Evolutionary conservation across 306 rosid species (phyloP), one percentile per base, ranked within the genome.

Genomic region (Dicorynia guianensis): DNA sequence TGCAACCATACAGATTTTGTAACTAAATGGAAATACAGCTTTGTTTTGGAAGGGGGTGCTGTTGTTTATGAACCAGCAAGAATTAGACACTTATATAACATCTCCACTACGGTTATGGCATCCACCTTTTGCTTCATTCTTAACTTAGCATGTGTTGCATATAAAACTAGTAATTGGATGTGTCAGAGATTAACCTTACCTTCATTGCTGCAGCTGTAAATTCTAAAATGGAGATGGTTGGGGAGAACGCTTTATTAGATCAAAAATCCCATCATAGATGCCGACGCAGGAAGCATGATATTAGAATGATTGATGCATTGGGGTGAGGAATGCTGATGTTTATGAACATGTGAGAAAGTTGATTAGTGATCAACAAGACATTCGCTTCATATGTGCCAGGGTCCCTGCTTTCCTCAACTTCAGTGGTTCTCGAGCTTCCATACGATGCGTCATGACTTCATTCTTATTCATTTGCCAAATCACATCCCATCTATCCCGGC

Each of bases 211-310:
- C 87, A 82, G 88, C 67, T 85, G 75, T 82, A 52, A 96, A 86
- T 86, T 86, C 96, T 13, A 70, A 74, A 79, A 87, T 84, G 91
- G 99, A 92, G 89, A 87, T 87, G 75, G 99, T 90, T 63, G 98
- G 99, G 49, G 96, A 92, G 84, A 95, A 90, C 85, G 76, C 93
- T 47, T 89, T 96, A 46, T 62, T 83, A 12, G 99, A 96, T 82
- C 97, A 87, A 76, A 95, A 89, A 80, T 80, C 89, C 14, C 99
- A 96, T 86, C 90, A 90, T 76, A 86, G 99, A 86, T 92, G 96
- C 81, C 90, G 99, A 10, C 92, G 98, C 4, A 90, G 85, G 92
- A 96, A 92, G 75, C 96, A 92, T 25, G 99, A 96, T 76, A 89
- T 91, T 71, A 86, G 96, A 87, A 90, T 96, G 97, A 79, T 84